Conservation (phyloP, 2,329 filamentous ascomycete species). For the Ceratocystis huliohia region DNA sequence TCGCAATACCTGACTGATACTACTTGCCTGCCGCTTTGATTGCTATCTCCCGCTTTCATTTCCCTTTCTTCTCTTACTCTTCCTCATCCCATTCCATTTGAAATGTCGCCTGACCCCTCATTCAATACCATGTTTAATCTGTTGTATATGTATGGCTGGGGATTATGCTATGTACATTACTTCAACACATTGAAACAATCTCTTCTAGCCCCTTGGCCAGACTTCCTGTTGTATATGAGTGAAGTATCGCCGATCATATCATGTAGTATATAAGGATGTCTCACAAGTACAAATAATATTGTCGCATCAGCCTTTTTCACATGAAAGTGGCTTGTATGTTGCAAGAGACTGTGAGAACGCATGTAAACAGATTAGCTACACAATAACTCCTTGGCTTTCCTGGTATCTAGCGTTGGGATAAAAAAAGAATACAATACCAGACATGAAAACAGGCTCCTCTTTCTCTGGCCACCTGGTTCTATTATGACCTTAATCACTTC, state of each 20-base stretch:
- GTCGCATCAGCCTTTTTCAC: neutral
- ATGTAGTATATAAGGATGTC: neutral
- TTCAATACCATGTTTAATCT: neutral
- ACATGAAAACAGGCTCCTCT: conserved; percentile 4
- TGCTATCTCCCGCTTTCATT: neutral
- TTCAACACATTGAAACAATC: conserved; percentile 4
- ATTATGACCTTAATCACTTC: neutral
- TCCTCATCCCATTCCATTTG: neutral
- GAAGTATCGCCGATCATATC: neutral
- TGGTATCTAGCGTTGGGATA: neutral
- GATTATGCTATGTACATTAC: conserved; percentile 6
- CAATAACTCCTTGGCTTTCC: neutral
- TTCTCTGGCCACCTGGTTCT: neutral
- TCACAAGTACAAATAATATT: neutral
- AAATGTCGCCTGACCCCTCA: neutral
- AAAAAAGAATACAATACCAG: neutral
- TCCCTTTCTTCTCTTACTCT: neutral
- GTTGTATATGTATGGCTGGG: neutral
- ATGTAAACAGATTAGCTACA: too few relatives aligned
- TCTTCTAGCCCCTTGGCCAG: neutral
- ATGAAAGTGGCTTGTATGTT: too few relatives aligned
- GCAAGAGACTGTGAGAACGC: too few relatives aligned
- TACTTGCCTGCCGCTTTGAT: neutral
- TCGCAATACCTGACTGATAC: neutral
- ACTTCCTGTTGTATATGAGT: neutral